phyloP scores from a whole-genome alignment of 2,329 filamentous ascomycete species.

The Byssothecium circinans region DNA sequence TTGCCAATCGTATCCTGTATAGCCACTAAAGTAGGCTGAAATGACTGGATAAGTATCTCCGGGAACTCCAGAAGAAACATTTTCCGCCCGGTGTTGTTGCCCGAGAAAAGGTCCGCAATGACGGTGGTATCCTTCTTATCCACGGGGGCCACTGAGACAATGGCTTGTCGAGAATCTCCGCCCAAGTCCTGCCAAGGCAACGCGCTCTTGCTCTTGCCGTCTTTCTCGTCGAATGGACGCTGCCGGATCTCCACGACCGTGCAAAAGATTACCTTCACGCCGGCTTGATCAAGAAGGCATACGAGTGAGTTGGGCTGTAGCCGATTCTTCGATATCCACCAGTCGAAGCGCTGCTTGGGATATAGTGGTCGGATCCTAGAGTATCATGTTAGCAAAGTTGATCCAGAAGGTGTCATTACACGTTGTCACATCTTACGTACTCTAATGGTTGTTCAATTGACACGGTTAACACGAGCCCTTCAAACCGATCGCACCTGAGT shows the following conservation, averaged over 20 bases:
- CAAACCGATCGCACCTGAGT: conserved; percentile 6
- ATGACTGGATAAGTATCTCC: conserved; percentile 15
- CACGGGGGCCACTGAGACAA: neutral
- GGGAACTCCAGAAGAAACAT: conserved; percentile 20
- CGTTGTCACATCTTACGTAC: too few species aligned
- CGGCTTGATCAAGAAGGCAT: conserved; percentile 15
- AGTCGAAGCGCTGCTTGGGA: conserved; percentile 7
- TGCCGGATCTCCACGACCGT: conserved; percentile 2
- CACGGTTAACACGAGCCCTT: conserved; percentile 11
- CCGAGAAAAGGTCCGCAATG: conserved; percentile 6
- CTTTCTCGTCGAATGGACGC: neutral
- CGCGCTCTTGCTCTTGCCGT: neutral
- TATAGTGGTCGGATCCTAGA: neutral
- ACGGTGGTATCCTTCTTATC: conserved; percentile 4
- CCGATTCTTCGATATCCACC: conserved; percentile 13
- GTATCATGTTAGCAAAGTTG: too few species aligned
- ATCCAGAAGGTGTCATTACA: too few species aligned
- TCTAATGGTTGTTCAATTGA: conserved; percentile 14
- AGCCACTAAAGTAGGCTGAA: conserved; percentile 17
- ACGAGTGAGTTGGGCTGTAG: conserved; percentile 17
- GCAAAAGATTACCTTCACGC: conserved; percentile 8
- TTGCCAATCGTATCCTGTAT: conserved; percentile 15
- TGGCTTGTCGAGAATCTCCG: conserved; percentile 4
- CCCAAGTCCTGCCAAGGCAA: conserved; percentile 4
- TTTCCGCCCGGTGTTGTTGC: neutral